These are phyloP conservation scores for Penicillium fimorum DNA, from an alignment of 495 filamentous ascomycete species.

Conservation along the genomic window DNA sequence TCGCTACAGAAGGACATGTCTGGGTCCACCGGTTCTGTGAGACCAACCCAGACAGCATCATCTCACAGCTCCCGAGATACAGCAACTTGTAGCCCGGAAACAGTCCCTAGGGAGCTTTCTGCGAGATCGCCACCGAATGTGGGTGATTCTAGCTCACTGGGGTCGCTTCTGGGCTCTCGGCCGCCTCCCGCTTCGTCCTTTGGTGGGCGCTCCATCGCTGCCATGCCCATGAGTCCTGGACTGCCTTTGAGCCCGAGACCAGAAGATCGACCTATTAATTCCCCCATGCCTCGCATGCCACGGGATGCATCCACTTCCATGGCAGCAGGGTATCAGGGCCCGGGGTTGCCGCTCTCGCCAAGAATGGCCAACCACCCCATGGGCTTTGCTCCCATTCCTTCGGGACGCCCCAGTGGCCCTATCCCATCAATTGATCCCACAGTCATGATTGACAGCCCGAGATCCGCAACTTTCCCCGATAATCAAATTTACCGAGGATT, in stretches of 20 bases:
- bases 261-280: constrained; percentile 67
- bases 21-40: constrained; percentile 56
- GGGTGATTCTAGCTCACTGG: constrained; percentile 33
- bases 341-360: constrained; percentile 68
- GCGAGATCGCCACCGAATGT: constrained; percentile 31
- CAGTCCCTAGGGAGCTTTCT: constrained; percentile 25
- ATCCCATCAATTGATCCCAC: constrained; percentile 44
- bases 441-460: constrained; percentile 40
- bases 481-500: constrained; percentile 62
- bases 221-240: constrained; percentile 77
- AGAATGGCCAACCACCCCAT: constrained; percentile 65
- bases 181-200: constrained; percentile 21
- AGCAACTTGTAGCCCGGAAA: constrained; percentile 20
- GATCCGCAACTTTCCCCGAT: constrained; percentile 20
- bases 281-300: constrained; percentile 66
- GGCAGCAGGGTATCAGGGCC: constrained; percentile 57
- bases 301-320: constrained; percentile 47
- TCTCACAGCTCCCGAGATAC: constrained; percentile 11
- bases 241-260: constrained; percentile 87
- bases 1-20: constrained; percentile 60
- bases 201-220: constrained; percentile 36
- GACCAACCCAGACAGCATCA: constrained; percentile 41
- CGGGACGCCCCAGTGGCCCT: constrained; percentile 14
- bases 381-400: constrained; percentile 51
- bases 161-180: constrained; percentile 37